Evolutionary conservation across 164 flowering plant genomes (phyloP), one percentile per base, ranked within the genome.

Genomic region (Paratinospora sagittata): DNA sequence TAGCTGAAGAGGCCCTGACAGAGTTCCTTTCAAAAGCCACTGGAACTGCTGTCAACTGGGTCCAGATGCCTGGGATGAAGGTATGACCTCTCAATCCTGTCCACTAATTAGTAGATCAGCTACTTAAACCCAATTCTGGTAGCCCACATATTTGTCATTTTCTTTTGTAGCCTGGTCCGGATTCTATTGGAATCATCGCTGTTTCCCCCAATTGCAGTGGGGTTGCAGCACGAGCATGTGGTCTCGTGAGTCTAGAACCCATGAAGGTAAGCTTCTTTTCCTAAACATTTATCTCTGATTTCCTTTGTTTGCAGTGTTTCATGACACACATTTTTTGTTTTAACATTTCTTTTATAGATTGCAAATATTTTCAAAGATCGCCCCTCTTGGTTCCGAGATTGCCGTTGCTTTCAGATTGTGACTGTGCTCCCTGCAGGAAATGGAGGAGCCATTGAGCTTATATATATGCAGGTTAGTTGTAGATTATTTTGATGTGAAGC

Each of bases 31-130:
- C 92, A 47, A 88, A 89, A 88, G 95, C 95, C 81, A 88, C 95
- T 70, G 95, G 95, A 88, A 89, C 92, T 82, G 90, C 92, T 83
- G 90, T 88, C 71, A 90, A 86, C 84, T 89, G 95, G 95, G 86
- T 89, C 84, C 95, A 88, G 87, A 88, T 89, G 95, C 95, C 92
- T 82, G 95, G 95, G 86, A 88, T 89, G 95, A 89, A 89, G 95
- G 95, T 89, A 43, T 66, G 39, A 21, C 24, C 10, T 19, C 24
- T 8, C 27, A 8, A 66, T 49, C 7, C 61, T 55, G 61, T 55
- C 84, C 84, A 45, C 81, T 10, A 61, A 24, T n/a, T n/a, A n/a
- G n/a, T n/a, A n/a, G n/a, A 84, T 68, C 93, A 77, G 90, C 93
- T 87, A 72, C 84, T 86, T 2, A 82, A 80, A 17, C 83, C 89